Evolutionary conservation across 192 early-diverging fungal species (phyloP), one percentile per base, ranked within the genome.

Genomic region (Nowakowskiella sp.): DNA sequence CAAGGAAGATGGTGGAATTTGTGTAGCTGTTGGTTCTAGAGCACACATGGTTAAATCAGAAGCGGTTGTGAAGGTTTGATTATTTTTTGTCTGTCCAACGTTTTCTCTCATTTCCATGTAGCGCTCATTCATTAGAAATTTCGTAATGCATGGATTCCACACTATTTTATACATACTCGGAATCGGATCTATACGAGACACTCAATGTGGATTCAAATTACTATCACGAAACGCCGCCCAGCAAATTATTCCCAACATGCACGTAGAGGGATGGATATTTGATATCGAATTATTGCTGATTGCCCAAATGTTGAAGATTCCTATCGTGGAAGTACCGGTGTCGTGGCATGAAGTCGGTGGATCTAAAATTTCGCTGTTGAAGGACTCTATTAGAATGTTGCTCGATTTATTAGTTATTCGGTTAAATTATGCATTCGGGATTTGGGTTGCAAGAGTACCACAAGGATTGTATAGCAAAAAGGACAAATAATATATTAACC

Each of bases 191-290:
- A 88, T 98, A 58, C 82, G 84, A 24, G 94, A 98, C 60, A 98
- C 94, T 7, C 94, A 98, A 63, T 98, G 94, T 64, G 94, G 94
- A 3, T 98, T 98, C 78, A 98, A 98, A 63, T 70, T 98, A 24
- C 84, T 95, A 51, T 86, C 87, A 0, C 81, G 94, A 13, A 60
- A 66, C 21, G 77, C 91, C 0, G 91, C 86, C 0, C 72, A 72
- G 34, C 58, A 63, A 27, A 85, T 98, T 31, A 91, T 92, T 55
- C 78, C 85, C 19, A 81, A 82, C 60, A 90, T 95, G 87, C 94
- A 98, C 49, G 90, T 91, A 1, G 88, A 94, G 59, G 75, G 94
- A 22, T 98, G 92, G 85, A 94, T 98, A 63, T 98, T 98, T 72
- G 94, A 98, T 64, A 89, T 98, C 48, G 94, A 98, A 67, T 68